Percentiles rank a stretch among this genome's conserved stretches.
phyloP scores from a whole-genome alignment of 176 grass and related monocot species.

The Aegilops bicornis region DNA sequence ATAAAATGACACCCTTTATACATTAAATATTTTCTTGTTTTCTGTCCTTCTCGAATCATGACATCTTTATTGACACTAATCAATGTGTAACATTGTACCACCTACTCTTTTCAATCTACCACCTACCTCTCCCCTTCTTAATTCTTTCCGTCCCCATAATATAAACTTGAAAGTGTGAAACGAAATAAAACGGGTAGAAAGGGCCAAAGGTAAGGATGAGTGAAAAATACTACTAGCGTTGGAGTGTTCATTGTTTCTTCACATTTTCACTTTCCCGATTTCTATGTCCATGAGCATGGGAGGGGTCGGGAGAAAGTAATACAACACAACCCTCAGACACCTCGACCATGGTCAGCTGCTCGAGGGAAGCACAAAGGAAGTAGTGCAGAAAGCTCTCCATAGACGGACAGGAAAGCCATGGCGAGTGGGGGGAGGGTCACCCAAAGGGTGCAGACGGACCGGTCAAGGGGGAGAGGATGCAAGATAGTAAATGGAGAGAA shows the following conservation, averaged over 20 bases:
- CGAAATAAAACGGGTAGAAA: neutral
- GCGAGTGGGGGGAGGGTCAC: too few relatives aligned
- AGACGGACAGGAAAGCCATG: too few relatives aligned
- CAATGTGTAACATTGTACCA: neutral
- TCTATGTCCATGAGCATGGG: neutral
- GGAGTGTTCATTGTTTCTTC: neutral
- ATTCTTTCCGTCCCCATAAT: neutral
- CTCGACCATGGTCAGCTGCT: too few relatives aligned
- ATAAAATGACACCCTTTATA: neutral
- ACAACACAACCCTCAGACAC: neutral
- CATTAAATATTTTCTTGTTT: neutral
- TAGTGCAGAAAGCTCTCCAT: too few relatives aligned
- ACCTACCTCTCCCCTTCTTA: neutral
- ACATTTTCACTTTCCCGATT: neutral
- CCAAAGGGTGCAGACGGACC: too few relatives aligned
- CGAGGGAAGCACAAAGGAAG: too few relatives aligned
- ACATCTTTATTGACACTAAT: neutral
- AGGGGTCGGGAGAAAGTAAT: neutral
- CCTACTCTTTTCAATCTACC: neutral
- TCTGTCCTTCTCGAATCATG: neutral
- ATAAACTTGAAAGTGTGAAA: neutral
- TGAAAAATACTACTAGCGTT: neutral
- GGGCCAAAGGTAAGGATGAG: neutral
- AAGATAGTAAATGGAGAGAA: too few relatives aligned
- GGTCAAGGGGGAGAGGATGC: too few relatives aligned